Conservation (phyloP, 2,329 filamentous ascomycete genomes). For the Leptosphaerulina australis region DNA sequence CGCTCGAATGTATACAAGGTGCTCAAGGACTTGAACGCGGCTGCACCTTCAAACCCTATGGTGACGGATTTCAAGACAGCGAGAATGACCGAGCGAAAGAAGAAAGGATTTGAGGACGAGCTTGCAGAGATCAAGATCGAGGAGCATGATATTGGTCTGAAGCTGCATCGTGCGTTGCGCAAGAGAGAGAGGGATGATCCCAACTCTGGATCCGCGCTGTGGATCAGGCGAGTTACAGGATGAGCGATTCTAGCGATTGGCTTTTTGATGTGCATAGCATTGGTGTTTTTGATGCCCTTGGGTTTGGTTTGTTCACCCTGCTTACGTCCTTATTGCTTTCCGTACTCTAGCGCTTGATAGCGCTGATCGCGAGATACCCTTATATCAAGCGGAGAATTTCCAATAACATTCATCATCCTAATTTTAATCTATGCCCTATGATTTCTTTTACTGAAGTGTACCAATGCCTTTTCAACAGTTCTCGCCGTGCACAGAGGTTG, state of each 20-base stretch:
- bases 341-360: slow-evolving; percentile 1
- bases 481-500: no score
- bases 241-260: slow-evolving; percentile 2
- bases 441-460: no score
- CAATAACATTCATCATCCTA: not conserved
- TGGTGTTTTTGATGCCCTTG: not conserved
- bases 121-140: slow-evolving; percentile 45
- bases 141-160: slow-evolving; percentile 50
- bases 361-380: slow-evolving; percentile 15
- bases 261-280: slow-evolving; percentile 8
- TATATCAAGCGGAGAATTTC: not conserved
- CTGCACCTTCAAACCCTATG: slow-evolving; percentile 47
- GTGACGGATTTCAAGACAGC: slow-evolving; percentile 46
- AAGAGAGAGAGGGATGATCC: slow-evolving; percentile 49
- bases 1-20: slow-evolving; percentile 47
- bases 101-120: slow-evolving; percentile 47
- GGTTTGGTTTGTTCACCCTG: not conserved
- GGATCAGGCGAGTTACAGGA: slow-evolving; percentile 48
- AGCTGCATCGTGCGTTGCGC: slow-evolving; percentile 49
- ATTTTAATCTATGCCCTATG: no score
- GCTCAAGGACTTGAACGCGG: slow-evolving; percentile 44
- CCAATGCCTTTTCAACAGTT: no score
- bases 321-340: not conserved
- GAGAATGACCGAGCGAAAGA: slow-evolving; percentile 42
- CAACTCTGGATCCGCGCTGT: slow-evolving; percentile 43